Base-by-base conservation (phyloP, 192 early-diverging fungal species). In the Backusella macrospora region DNA sequence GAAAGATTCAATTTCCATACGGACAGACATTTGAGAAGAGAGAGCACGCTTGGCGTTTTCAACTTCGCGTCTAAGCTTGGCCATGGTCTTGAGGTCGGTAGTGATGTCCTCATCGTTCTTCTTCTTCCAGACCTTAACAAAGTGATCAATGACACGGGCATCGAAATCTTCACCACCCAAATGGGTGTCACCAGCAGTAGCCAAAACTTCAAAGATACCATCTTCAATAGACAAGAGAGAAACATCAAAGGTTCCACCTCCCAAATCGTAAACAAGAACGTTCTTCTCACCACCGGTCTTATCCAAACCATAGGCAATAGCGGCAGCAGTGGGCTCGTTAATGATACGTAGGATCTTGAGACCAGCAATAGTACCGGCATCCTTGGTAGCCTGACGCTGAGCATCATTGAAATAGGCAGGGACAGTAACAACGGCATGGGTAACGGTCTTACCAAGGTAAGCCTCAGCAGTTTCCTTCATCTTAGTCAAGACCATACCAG, bases 141-240 rank as follows among this genome's bases (percentile, higher is more conserved):
- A 94, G 90, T 97, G 90, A 64, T 94, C 90, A 72, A 96, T 92
- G 64, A 96, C 82, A 74, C 93, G 89, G 93, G 97, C 96, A 88
- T 99, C 97, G 86, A 99, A 99, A 89, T 99, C 96, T 88, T 97
- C 95, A 82, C 97, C 97, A 94, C 96, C 96, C 85, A 98, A 89
- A 82, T 98, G 96, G 73, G 96, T 98, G 86, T 98, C 95, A 90
- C 96, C 97, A 68, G 95, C 94, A 43, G 95, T 98, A 81, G 97
- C 93, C 88, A 95, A 94, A 81, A 98, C 96, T 84, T 97, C 96
- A 78, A 99, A 98, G 84, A 97, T 94, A 82, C 97, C 97, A 82
- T 96, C 96, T 76, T 96, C 96, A 73, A 97, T 96, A 68, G 92
- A 91, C 64, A 97, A 86, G 66, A 97, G 93, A 52, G 97, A 98